Conservation (phyloP, 805 yeast genomes). For the Saccharomycopsis amapae region DNA sequence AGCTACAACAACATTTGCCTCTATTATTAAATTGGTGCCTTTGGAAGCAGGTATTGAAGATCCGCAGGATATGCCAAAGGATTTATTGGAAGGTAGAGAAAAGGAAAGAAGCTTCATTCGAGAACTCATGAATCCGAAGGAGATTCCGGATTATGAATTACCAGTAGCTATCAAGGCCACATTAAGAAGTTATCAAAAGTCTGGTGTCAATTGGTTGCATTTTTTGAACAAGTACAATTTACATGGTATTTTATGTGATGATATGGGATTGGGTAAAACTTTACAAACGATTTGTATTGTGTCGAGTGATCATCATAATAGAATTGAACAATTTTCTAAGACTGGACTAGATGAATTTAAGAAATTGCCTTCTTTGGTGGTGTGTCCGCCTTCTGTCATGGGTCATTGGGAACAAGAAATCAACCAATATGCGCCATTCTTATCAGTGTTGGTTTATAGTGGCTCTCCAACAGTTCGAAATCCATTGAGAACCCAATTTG, state of each 20-base stretch:
- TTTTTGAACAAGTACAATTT: slow-evolving; percentile 89
- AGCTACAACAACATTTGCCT: slow-evolving; percentile 95
- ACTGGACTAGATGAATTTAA: slow-evolving; percentile 61
- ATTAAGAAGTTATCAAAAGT: slow-evolving; percentile 91
- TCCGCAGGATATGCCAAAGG: slow-evolving; percentile 83
- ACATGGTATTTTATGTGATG: slow-evolving; percentile 97
- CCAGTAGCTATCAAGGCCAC: slow-evolving; percentile 93
- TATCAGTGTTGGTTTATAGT: slow-evolving; percentile 78
- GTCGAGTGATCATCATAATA: slow-evolving; percentile 86
- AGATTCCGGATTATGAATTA: slow-evolving; percentile 76
- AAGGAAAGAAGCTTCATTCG: slow-evolving; percentile 89
- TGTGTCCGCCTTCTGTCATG: slow-evolving; percentile 95
- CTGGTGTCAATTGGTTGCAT: slow-evolving; percentile 97
- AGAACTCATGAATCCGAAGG: slow-evolving; percentile 96
- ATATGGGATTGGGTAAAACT: slow-evolving; percentile 98
- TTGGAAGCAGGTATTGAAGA: slow-evolving; percentile 96
- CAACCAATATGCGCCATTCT: slow-evolving; percentile 79
- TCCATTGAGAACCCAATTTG: slow-evolving; percentile 45
- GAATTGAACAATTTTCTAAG: slow-evolving; percentile 58
- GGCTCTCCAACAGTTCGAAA: slow-evolving; percentile 81
- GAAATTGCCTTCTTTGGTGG: slow-evolving; percentile 73
- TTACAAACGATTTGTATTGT: slow-evolving; percentile 95
- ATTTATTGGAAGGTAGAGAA: slow-evolving; percentile 80
- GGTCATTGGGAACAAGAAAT: slow-evolving; percentile 99
- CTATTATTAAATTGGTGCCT: slow-evolving; percentile 91